phyloP scores from a whole-genome alignment of 257 asterid genomes.

The Agastache rugosa region DNA sequence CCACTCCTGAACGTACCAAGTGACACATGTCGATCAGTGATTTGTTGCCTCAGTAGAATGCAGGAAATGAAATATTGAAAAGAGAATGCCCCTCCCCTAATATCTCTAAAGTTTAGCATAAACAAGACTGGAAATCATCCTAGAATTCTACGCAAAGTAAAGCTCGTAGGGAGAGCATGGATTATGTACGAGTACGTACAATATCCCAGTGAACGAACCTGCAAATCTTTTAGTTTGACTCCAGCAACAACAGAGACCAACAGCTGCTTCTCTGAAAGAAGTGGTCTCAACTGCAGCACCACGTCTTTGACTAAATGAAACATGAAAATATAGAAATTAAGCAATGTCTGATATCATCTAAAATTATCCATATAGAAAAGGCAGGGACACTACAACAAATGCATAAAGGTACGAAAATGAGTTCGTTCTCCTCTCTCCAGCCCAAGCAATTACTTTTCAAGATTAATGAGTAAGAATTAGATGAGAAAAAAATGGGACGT shows the following conservation, averaged over 20 bases:
- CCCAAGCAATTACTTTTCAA: too few species aligned
- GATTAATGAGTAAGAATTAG: background rate
- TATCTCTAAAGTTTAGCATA: background rate
- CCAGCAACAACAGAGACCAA: slow-evolving; percentile 98
- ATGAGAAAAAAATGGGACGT: background rate
- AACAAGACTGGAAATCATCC: background rate
- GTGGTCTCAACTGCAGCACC: slow-evolving; percentile 64
- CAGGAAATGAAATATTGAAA: background rate
- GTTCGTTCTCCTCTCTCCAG: background rate
- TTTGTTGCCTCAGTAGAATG: background rate
- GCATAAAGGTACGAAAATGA: background rate
- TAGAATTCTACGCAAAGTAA: background rate
- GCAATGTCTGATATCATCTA: background rate
- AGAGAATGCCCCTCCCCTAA: background rate
- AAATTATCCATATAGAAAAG: background rate
- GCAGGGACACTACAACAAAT: background rate
- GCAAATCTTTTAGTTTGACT: slow-evolving; percentile 80
- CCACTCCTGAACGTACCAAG: slow-evolving; percentile 68
- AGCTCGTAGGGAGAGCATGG: slow-evolving; percentile 7
- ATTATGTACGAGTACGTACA: background rate
- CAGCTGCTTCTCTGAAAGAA: slow-evolving; percentile 76
- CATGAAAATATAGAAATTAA: slow-evolving; percentile 15
- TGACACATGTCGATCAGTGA: background rate
- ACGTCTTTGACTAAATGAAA: slow-evolving; percentile 63
- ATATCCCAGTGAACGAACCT: slow-evolving; percentile 54